Evolutionary conservation across 225 moss, liverwort and hornwort species (phyloP).

Genomic region (Polytrichum formosum): DNA sequence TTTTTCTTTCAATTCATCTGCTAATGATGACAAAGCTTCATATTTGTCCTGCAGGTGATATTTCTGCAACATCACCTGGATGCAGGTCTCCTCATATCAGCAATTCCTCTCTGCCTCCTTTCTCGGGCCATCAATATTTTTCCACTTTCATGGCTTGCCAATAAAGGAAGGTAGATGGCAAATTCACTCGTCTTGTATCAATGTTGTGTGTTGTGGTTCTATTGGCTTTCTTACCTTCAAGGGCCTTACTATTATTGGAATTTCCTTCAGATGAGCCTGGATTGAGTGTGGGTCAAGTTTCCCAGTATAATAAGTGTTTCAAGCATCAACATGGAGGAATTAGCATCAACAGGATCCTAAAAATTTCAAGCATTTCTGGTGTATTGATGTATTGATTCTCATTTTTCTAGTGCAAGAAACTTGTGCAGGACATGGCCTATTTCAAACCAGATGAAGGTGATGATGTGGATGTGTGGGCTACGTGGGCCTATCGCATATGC

Average conservation of each 20-base stretch:
- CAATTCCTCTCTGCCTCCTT: slow-evolving; percentile 50
- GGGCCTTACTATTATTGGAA: no score
- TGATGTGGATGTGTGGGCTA: slow-evolving; percentile 67
- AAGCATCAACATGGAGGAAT: slow-evolving; percentile 1
- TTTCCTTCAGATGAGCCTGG: no score
- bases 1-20: no score
- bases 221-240: no score
- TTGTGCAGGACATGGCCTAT: slow-evolving; percentile 40
- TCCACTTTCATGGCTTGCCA: slow-evolving; percentile 53
- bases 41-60: slow-evolving; percentile 34
- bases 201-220: no score
- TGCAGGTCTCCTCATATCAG: slow-evolving; percentile 49
- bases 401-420: background rate
- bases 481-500: slow-evolving; percentile 57
- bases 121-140: slow-evolving; percentile 54
- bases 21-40: no score
- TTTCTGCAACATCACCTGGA: slow-evolving; percentile 52
- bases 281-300: no score
- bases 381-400: background rate
- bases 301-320: background rate
- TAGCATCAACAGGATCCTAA: background rate
- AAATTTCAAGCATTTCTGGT: background rate
- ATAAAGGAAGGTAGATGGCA: slow-evolving; percentile 44
- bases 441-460: slow-evolving; percentile 57
- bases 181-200: no score